These are phyloP conservation scores for Leptographium wingfieldii DNA, from an alignment of 2,329 filamentous ascomycete genomes.

Conservation along the genomic window DNA sequence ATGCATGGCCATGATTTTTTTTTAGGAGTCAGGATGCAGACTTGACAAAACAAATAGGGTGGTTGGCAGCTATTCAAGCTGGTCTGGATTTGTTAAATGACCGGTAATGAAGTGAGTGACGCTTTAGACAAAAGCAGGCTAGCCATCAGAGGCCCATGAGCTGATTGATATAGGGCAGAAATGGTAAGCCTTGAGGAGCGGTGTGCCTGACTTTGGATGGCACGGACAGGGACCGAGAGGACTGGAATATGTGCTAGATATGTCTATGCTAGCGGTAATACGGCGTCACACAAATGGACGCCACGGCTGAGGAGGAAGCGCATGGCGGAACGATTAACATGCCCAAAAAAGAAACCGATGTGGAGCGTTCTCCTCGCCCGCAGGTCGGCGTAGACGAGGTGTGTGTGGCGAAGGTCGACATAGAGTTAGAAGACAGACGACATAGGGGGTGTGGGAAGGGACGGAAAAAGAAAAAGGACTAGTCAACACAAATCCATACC, in stretches of 20 bases:
- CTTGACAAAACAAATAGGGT: not conserved
- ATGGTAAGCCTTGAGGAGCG: not conserved
- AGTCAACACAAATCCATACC: not conserved
- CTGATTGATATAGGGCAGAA: not conserved
- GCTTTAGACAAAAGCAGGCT: not conserved
- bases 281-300: not conserved
- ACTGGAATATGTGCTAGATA: not conserved
- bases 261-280: not conserved
- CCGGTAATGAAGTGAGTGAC: not conserved
- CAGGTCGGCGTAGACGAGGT: not conserved
- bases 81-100: not conserved
- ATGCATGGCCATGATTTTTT: not conserved
- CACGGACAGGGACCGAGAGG: not conserved
- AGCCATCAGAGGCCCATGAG: not conserved
- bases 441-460: not conserved
- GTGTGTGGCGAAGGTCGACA: not conserved
- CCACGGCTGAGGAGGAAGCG: not conserved
- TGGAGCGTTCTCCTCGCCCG: not conserved
- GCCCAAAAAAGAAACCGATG: not conserved
- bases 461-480: not conserved
- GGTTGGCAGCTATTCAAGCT: not conserved
- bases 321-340: not conserved
- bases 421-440: not conserved
- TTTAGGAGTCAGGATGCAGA: not conserved
- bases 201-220: not conserved